Percentiles rank a stretch among this genome's conserved stretches.
Conservation (phyloP, 345 rosid genomes). For the Citrus mangshanensis region DNA sequence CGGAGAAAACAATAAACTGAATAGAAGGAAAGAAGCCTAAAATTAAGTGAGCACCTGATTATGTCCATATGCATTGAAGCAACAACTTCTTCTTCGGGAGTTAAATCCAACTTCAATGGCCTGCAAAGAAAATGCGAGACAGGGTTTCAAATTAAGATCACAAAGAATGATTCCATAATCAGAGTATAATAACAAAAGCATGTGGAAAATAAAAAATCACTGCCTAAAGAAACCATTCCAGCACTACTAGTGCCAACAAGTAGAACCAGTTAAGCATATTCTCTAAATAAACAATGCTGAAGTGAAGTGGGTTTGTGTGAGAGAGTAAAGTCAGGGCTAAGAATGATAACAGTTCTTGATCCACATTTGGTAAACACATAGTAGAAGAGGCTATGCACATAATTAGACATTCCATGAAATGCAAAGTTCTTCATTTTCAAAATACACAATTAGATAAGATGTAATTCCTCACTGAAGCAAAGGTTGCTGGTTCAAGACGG, state of each 20-base stretch:
- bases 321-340: not conserved
- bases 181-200: not conserved
- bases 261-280: not conserved
- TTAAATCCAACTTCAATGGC: conserved; percentile 81
- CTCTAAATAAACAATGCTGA: not conserved
- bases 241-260: not conserved
- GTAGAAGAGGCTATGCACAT: not conserved
- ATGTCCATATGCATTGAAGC: conserved; percentile 81
- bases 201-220: not conserved
- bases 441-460: conserved; percentile 14
- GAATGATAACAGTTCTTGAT: not conserved
- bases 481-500: conserved; percentile 93
- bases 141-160: not conserved
- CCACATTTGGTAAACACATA: not conserved
- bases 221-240: not conserved
- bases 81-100: conserved; percentile 91
- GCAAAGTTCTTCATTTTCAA: not conserved
- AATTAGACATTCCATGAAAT: not conserved
- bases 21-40: conserved; percentile 1
- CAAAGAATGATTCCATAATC: not conserved
- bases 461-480: conserved; percentile 72
- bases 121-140: conserved; percentile 32
- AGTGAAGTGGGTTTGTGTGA: not conserved
- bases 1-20: not conserved
- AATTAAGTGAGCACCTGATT: conserved; percentile 61